Percentiles rank a stretch among this genome's conserved stretches.
Conservation (phyloP, 1,139 yeast species). For the Taiozyma sp. region DNA sequence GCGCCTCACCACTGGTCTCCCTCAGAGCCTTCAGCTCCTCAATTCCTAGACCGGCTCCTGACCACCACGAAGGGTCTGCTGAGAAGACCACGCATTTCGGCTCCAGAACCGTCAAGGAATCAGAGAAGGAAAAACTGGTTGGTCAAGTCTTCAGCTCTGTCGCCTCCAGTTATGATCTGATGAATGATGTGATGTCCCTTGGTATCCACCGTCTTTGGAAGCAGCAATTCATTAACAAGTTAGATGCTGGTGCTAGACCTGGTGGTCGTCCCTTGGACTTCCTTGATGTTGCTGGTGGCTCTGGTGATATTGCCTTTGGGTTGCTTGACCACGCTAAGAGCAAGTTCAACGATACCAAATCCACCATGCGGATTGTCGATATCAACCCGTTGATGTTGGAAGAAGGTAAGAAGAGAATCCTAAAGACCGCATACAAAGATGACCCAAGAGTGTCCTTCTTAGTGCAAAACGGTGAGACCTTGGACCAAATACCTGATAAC, state of each 20-base stretch:
- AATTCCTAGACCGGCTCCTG: neutral
- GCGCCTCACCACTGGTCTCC: neutral
- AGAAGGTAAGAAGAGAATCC: conserved; percentile 80
- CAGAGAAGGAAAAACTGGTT: conserved; percentile 82
- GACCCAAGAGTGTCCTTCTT: conserved; percentile 68
- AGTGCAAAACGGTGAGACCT: conserved; percentile 89
- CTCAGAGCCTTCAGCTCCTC: neutral
- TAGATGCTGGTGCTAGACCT: conserved; percentile 94
- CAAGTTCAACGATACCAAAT: conserved; percentile 68
- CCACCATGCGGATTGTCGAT: conserved; percentile 89
- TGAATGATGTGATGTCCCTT: conserved; percentile 97
- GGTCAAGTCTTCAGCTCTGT: conserved; percentile 91
- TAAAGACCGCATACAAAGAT: conserved; percentile 42
- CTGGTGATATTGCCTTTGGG: conserved; percentile 98
- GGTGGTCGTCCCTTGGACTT: conserved; percentile 79
- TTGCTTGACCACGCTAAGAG: conserved; percentile 85
- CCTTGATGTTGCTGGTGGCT: conserved; percentile 97
- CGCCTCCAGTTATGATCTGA: conserved; percentile 88
- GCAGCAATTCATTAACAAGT: conserved; percentile 76
- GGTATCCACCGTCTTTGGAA: conserved; percentile 97
- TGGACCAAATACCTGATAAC: conserved; percentile 79
- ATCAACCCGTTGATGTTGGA: conserved; percentile 93
- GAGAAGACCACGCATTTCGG: conserved; percentile 84
- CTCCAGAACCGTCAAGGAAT: conserved; percentile 73
- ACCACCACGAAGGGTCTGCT: neutral